phyloP scores from a whole-genome alignment of 2,329 filamentous ascomycete genomes.

The Fusarium stilboides region DNA sequence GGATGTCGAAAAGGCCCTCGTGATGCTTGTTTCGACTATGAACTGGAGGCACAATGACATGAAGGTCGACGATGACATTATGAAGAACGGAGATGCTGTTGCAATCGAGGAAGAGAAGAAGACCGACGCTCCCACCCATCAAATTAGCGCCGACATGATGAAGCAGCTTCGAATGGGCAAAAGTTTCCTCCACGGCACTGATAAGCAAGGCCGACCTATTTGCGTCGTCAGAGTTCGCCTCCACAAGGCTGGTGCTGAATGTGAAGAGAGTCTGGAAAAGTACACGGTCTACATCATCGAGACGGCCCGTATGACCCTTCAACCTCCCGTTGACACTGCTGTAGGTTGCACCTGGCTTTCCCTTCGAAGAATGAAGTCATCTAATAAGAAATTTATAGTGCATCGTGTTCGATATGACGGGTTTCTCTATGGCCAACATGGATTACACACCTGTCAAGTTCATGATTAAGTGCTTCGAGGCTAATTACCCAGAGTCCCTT shows the following conservation, averaged over 20 bases:
- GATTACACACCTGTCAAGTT: slow-evolving; percentile 98
- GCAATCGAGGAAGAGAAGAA: slow-evolving; percentile 73
- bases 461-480: slow-evolving; percentile 99
- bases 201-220: slow-evolving; percentile 88
- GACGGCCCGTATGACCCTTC: slow-evolving; percentile 87
- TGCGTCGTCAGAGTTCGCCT: slow-evolving; percentile 87
- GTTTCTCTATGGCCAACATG: slow-evolving; percentile 96
- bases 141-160: slow-evolving; percentile 82
- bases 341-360: slow-evolving; percentile 67
- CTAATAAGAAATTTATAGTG: slow-evolving; percentile 69
- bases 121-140: slow-evolving; percentile 73
- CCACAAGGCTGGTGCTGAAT: slow-evolving; percentile 87
- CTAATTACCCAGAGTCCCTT: slow-evolving; percentile 95
- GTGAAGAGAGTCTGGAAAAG: slow-evolving; percentile 83
- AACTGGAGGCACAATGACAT: slow-evolving; percentile 89
- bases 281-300: slow-evolving; percentile 97
- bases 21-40: slow-evolving; percentile 96
- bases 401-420: slow-evolving; percentile 95
- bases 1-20: slow-evolving; percentile 92
- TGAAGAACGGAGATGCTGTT: slow-evolving; percentile 80
- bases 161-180: slow-evolving; percentile 90
- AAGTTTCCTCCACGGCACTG: slow-evolving; percentile 89
- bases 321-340: slow-evolving; percentile 88
- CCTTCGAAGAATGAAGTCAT: background rate
- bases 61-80: slow-evolving; percentile 91